Base-by-base conservation (phyloP, 2,329 filamentous ascomycete genomes). In the Trichoderma atroviride region DNA sequence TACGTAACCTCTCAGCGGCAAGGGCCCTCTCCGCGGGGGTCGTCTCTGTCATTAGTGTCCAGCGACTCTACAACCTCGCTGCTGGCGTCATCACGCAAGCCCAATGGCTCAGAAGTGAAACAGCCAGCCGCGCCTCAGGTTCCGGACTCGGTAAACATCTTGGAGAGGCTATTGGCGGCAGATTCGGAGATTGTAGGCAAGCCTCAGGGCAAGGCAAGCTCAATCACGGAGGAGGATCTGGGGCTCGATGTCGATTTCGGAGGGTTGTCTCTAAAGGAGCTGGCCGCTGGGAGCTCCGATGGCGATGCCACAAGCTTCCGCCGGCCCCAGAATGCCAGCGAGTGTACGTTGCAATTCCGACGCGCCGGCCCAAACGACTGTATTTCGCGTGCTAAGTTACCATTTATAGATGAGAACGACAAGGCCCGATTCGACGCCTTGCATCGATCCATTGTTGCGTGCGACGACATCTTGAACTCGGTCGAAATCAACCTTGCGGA, bases 401-500 rank as follows among this genome's bases (percentile, higher is more conserved):
- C 29, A 43, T 62, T 69, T 27, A 70, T 72, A 90, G 93, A 94
- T 78, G 91, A 96, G 79, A 87, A 87, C 73, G 93, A 97, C 73
- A 92, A 91, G 78, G 85, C 91, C 75, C 94, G 91, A 76, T 97
- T 97, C 75, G 91, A 97, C 79, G 93, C 96, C 69, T 85, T 99
- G 53, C 96, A 98, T 80, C 89, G 87, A 75, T 96, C 94, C 4
- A 98, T 99, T 75, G 81, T 85, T 77, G 92, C 93, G 62, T 99
- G 95, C 81, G 96, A 99, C 80, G 92, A 97, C 77, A 93, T 98
- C 62, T 86, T 98, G 57, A 92, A 90, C 79, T 97, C 94, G 0
- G 96, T 99, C 67, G 95, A 99, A 81, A 90, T 88, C 37, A 98
- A 97, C 78, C 85, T 99, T 65, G 92, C 92, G 47, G 95, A 91